Evolutionary conservation across 257 asterid species (phyloP).

Genomic region (Fraxinus pennsylvanica): DNA sequence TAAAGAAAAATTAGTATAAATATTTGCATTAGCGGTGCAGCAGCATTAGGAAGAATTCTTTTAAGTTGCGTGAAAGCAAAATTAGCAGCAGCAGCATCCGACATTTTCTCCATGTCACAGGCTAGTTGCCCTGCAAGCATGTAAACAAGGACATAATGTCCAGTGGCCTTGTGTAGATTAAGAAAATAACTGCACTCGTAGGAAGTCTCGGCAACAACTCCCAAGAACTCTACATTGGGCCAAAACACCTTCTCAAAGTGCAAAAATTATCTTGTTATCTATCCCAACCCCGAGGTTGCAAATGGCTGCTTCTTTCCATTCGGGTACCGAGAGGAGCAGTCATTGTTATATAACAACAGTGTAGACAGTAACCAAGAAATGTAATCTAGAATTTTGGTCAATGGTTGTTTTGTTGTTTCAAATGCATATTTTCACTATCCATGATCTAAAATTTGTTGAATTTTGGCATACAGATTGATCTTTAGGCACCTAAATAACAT

Average conservation of each 20-base stretch:
- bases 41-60: slow-evolving; percentile 83
- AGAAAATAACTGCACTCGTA: slow-evolving; percentile 90
- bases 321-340: slow-evolving; percentile 10
- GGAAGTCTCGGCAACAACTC: slow-evolving; percentile 85
- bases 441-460: no score
- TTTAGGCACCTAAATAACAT: no score
- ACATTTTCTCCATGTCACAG: slow-evolving; percentile 78
- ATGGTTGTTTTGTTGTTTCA: no score
- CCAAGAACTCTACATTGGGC: slow-evolving; percentile 97
- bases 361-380: no score
- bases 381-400: no score
- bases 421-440: no score
- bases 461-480: no score
- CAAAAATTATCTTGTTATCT: slow-evolving; percentile 82
- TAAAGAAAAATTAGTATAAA: background rate
- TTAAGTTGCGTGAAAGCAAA: slow-evolving; percentile 80
- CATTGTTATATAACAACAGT: slow-evolving; percentile 28
- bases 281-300: slow-evolving; percentile 86
- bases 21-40: slow-evolving; percentile 60
- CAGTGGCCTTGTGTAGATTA: slow-evolving; percentile 95
- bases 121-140: slow-evolving; percentile 88
- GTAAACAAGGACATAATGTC: slow-evolving; percentile 86
- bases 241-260: slow-evolving; percentile 83
- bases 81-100: slow-evolving; percentile 85
- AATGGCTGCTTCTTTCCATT: slow-evolving; percentile 92